Evolutionary conservation across 2,329 filamentous ascomycete species (phyloP), one percentile per base, ranked within the genome.

Genomic region (Conoideocrella luteorostrata): DNA sequence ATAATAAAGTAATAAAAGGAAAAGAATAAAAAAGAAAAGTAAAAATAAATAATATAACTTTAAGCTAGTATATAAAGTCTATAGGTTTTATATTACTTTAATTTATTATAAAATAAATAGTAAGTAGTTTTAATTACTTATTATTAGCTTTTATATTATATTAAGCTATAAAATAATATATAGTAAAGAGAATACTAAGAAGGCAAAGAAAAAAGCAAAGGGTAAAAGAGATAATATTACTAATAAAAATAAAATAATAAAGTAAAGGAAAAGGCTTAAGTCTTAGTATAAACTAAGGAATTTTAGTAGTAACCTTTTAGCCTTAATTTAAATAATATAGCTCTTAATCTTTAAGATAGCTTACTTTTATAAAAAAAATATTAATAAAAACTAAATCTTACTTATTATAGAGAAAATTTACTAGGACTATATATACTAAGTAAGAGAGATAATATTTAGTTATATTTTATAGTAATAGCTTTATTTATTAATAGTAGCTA

Each of bases 291-390:
- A 45, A 18, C 30, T 41, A 45, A 17, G 12, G 5, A 45, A 45
- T 23, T 45, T 34, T 45, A 45, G 40, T 36, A 45, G 30, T 37
- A 41, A 41, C 18, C 13, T 45, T 33, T 45, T 30, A 21, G 30
- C n/a, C 12, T 15, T 45, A 34, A 40, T 30, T 13, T 45, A 45
- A 18, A 40, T 20, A 37, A 10, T 17, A 12, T 41, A 45, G 12
- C 21, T 45, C 29, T 23, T 45, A 15, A 10, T 45, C 18, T 45
- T 45, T 45, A 45, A 45, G 12, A 40, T 41, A 40, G 40, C 40
- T 10, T 45, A 40, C 30, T 45, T 41, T 23, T 45, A 45, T 5
- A 41, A 41, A 23, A 28, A 45, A 18, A 24, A 45, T 40, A 29
- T 29, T 9, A 41, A 45, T 20, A 36, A 45, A 5, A 36, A 45